Base-by-base conservation (phyloP, 2,329 filamentous ascomycete genomes). In the Nemania bipapillata region DNA sequence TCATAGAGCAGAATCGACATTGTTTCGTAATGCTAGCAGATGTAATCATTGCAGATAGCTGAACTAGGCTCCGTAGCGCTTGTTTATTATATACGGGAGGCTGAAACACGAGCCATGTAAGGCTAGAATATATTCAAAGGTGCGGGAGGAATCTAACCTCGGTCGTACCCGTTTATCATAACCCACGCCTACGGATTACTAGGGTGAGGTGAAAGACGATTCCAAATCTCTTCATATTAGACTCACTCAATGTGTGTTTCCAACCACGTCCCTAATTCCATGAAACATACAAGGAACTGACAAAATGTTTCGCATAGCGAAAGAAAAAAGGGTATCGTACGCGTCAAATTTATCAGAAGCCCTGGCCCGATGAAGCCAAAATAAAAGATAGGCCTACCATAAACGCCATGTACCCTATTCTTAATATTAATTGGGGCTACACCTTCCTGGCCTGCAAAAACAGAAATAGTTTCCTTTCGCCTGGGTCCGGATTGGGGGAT, bases 291-390 rank as follows among this genome's bases (percentile, higher is more conserved):
- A 63, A 49, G 45, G n/a, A 47, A 35, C 17, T 1, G 58, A 49
- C n/a, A n/a, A 26, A 45, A 24, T 15, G 22, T n/a, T 55, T 50
- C 5, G 30, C 17, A 59, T 35, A 6, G n/a, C 24, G 9, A 40
- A 52, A 47, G 15, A 55, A 12, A n/a, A 26, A n/a, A 37, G 68
- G 68, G 65, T 70, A 70, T 70, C 68, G 68, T 70, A 59, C 32
- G 54, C 61, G 12, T 54, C 28, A 58, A 56, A 45, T 42, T 42
- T 11, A 56, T 37, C 52, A 52, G 45, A 55, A 47, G 57, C 60
- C 40, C 35, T 47, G 40, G 42, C 47, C 32, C 56, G 42, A 45
- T 45, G 35, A 55, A 52, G 24, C 52, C 24, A 2, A 40, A 47
- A 24, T 17, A 56, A 37, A 40, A 6, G 22, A 50, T n/a, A 3